Evolutionary conservation across 495 filamentous ascomycete genomes (phyloP).

Genomic region (Sporormia fimetaria): DNA sequence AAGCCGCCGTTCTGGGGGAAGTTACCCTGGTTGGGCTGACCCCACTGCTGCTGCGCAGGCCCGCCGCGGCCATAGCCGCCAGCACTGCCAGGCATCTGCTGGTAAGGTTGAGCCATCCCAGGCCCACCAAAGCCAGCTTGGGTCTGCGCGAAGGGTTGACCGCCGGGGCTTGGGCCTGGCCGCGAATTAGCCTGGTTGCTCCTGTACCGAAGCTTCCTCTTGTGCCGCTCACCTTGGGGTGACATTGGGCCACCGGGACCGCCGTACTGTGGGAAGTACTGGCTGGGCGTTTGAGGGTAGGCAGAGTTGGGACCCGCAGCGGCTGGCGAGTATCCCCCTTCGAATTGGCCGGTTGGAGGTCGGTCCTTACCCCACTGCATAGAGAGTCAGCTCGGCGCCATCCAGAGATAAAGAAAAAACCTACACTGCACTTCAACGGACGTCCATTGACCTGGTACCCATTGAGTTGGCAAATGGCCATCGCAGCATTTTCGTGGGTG

Average conservation of each 20-base stretch:
- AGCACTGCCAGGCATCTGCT: constrained; percentile 39
- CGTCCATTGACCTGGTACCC: constrained; percentile 96
- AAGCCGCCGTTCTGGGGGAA: constrained; percentile 28
- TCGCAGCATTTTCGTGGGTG: constrained; percentile 92
- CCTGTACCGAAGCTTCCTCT: constrained; percentile 16
- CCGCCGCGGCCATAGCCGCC: constrained; percentile 30
- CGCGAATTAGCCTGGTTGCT: constrained; percentile 18
- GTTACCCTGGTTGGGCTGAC: constrained; percentile 26
- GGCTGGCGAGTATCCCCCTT: constrained; percentile 71
- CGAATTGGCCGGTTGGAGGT: constrained; percentile 71
- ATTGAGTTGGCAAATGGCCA: constrained; percentile 95
- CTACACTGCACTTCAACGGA: constrained; percentile 95
- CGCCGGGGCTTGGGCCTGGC: constrained; percentile 48
- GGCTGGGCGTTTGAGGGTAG: constrained; percentile 58
- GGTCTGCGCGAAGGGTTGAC: constrained; percentile 48
- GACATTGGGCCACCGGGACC: constrained; percentile 60
- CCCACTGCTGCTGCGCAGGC: constrained; percentile 25
- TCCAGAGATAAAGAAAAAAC: constrained; percentile 26
- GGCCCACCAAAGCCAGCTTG: constrained; percentile 50
- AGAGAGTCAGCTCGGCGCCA: constrained; percentile 25
- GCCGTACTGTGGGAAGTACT: constrained; percentile 91
- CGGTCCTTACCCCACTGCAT: constrained; percentile 96
- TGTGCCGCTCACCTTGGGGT: constrained; percentile 44
- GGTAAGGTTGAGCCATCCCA: constrained; percentile 43
- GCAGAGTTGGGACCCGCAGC: constrained; percentile 50